These are phyloP conservation scores for Blepharisma undulans DNA, from an alignment of 169 alveolate species.

Conservation along the genomic window DNA sequence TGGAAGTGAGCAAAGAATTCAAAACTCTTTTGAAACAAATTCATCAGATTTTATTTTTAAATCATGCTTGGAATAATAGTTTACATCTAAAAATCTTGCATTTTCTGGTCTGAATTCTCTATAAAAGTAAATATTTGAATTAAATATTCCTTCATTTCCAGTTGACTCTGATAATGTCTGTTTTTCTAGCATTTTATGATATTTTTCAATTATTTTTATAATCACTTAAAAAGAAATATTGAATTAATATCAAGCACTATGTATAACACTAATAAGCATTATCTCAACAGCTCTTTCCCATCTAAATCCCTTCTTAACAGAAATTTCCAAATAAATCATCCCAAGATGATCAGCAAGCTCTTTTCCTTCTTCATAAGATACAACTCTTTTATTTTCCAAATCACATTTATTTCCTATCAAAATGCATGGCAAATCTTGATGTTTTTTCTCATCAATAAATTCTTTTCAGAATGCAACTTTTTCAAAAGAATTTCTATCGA, in stretches of 20 bases:
- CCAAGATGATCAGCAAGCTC: constrained; percentile 88
- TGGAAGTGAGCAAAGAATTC: not conserved
- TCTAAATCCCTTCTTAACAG: constrained; percentile 91
- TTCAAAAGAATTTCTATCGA: constrained; percentile 90
- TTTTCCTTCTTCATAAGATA: constrained; percentile 66
- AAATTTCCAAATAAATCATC: constrained; percentile 89
- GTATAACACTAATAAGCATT: not conserved
- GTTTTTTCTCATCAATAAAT: constrained; percentile 91
- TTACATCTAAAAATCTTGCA: not conserved
- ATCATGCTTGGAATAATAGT: not conserved
- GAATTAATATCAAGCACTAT: too few species aligned
- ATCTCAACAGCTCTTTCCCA: constrained; percentile 82
- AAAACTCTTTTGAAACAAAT: not conserved
- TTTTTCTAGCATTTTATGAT: not conserved
- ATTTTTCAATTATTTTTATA: too few species aligned
- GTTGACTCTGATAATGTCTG: too few species aligned
- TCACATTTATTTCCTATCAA: constrained; percentile 94
- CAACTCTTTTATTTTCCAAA: constrained; percentile 70
- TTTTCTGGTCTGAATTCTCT: not conserved
- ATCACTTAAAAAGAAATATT: not conserved
- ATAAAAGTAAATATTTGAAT: not conserved
- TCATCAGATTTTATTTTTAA: not conserved
- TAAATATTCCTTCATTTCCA: not conserved
- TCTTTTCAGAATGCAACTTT: constrained; percentile 94
- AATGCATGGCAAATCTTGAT: constrained; percentile 83